A percentile compares a stretch with the other conserved stretches of the same genome.
These are phyloP conservation scores for Cinchona pubescens DNA, from an alignment of 257 asterid genomes.

Conservation along the genomic window DNA sequence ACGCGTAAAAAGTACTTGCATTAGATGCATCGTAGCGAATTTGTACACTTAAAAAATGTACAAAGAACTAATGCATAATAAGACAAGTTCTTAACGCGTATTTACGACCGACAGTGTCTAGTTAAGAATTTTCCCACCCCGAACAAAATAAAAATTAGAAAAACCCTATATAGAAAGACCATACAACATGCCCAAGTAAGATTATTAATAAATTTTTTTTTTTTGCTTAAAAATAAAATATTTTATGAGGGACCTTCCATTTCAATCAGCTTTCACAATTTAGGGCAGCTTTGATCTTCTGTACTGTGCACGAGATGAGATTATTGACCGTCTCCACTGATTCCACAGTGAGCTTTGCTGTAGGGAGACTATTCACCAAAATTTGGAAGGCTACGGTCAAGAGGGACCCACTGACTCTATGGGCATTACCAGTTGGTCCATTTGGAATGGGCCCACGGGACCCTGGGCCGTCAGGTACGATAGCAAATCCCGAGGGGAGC, in stretches of 20 bases:
- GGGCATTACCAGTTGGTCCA: conserved; percentile 29
- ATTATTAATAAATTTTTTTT: not conserved
- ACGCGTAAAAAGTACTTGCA: not conserved
- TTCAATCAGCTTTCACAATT: conserved; percentile 54
- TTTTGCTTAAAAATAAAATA: no score
- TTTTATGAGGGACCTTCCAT: not conserved
- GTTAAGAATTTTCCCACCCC: not conserved
- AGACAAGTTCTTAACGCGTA: not conserved
- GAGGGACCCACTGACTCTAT: conserved; percentile 63
- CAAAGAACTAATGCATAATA: not conserved
- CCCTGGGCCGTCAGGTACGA: conserved; percentile 80
- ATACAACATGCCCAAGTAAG: not conserved
- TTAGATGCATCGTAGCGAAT: not conserved
- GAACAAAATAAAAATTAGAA: not conserved
- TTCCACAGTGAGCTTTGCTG: conserved; percentile 84
- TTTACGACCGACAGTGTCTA: not conserved
- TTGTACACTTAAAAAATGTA: not conserved
- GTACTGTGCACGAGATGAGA: conserved; percentile 87
- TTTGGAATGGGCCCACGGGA: conserved; percentile 31
- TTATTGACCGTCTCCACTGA: conserved; percentile 93
- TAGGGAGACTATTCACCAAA: conserved; percentile 73
- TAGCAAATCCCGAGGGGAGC: conserved; percentile 86
- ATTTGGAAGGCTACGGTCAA: conserved; percentile 91
- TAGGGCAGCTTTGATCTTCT: conserved; percentile 84
- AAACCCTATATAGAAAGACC: not conserved